These are phyloP conservation scores for Trichoderma cornu-damae DNA, from an alignment of 2,329 filamentous ascomycete genomes.

Conservation along the genomic window DNA sequence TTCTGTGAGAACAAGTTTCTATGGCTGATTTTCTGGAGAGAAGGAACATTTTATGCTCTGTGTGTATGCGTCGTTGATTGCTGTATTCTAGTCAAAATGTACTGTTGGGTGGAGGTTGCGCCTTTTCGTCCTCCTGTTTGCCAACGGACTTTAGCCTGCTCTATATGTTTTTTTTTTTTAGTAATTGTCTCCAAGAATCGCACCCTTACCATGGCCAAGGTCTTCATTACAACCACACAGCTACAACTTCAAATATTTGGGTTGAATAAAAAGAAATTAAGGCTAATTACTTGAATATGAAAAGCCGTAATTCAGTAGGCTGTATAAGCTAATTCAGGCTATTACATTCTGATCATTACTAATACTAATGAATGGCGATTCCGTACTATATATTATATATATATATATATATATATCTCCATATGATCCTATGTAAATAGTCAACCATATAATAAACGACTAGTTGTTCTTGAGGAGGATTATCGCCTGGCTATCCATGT, in stretches of 20 bases:
- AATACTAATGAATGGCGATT: neutral
- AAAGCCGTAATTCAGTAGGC: too few relatives aligned
- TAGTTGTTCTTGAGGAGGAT: too few relatives aligned
- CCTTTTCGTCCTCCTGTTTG: neutral
- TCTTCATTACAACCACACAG: neutral
- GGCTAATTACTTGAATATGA: too few relatives aligned
- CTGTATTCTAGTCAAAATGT: neutral
- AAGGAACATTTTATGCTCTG: too few relatives aligned
- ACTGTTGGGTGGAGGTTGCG: neutral
- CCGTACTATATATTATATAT: too few relatives aligned
- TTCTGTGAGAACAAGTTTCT: too few relatives aligned
- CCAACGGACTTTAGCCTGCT: neutral
- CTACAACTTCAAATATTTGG: neutral
- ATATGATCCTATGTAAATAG: neutral
- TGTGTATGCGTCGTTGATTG: too few relatives aligned
- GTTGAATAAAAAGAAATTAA: neutral
- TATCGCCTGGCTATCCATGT: too few relatives aligned
- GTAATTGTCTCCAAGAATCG: neutral
- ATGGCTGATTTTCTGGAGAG: too few relatives aligned
- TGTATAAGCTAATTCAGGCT: neutral
- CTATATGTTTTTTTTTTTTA: too few relatives aligned
- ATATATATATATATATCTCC: too few relatives aligned
- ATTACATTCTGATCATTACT: neutral
- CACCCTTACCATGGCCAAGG: neutral
- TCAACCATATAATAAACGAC: too few relatives aligned